A percentile compares a stretch with the other conserved stretches of the same genome.
phyloP scores from a whole-genome alignment of 306 rosid genomes.

The Sindora glabra region DNA sequence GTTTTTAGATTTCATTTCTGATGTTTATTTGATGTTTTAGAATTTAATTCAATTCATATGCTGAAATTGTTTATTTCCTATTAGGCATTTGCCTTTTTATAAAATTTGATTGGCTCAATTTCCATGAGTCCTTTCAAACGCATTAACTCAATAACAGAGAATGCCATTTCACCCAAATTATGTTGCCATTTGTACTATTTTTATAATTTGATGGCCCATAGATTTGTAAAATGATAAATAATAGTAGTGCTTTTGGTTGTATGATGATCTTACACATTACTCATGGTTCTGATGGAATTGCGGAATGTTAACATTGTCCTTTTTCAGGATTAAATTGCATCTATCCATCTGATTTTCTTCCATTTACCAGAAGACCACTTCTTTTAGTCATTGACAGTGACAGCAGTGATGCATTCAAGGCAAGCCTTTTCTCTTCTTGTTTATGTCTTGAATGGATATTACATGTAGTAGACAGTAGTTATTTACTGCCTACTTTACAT shows the following conservation, averaged over 20 bases:
- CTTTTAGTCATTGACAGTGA: slow-evolving; percentile 75
- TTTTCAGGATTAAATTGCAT: slow-evolving; percentile 76
- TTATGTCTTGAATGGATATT: slow-evolving; percentile 2
- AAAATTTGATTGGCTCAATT: no score
- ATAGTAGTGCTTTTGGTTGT: background rate
- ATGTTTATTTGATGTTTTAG: no score
- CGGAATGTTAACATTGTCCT: slow-evolving; percentile 18
- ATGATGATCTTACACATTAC: background rate
- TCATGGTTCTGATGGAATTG: slow-evolving; percentile 10
- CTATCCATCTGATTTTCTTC: slow-evolving; percentile 74
- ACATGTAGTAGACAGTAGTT: background rate
- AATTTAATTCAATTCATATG: no score
- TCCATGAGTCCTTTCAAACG: no score
- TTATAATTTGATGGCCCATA: background rate
- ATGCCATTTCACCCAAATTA: background rate
- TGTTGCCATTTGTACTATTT: background rate
- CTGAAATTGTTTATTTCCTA: no score
- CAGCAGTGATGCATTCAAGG: slow-evolving; percentile 83
- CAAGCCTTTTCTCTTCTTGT: slow-evolving; percentile 24
- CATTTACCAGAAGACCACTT: slow-evolving; percentile 93
- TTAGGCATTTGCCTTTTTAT: no score
- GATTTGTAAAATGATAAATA: slow-evolving; percentile 3
- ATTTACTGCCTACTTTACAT: background rate
- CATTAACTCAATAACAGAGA: no score
- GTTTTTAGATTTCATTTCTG: no score